Evolutionary conservation across 2,329 filamentous ascomycete genomes (phyloP).

Genomic region (Paecilomyces niveus): DNA sequence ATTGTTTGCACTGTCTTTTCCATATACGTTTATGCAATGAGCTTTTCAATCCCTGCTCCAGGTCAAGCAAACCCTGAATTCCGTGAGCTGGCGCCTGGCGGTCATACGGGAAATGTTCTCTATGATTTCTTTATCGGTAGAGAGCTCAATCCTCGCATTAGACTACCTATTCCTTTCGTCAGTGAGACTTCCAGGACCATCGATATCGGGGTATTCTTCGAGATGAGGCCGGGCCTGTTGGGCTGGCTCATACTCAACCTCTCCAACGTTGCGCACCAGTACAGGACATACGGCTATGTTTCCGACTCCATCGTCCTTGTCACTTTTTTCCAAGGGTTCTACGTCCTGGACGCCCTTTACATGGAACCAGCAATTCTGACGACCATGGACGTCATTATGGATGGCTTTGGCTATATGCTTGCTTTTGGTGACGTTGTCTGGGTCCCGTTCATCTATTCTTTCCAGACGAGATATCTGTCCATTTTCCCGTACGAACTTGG

Average conservation of each 20-base stretch:
- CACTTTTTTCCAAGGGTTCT: slow-evolving; percentile 68
- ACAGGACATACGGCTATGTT: slow-evolving; percentile 72
- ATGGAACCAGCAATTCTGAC: slow-evolving; percentile 86
- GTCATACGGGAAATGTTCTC: slow-evolving; percentile 72
- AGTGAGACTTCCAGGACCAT: slow-evolving; percentile 56
- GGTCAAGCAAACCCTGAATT: slow-evolving; percentile 59
- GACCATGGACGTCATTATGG: slow-evolving; percentile 87
- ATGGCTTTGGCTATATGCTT: slow-evolving; percentile 94
- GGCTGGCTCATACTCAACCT: slow-evolving; percentile 83
- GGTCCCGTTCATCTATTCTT: slow-evolving; percentile 83
- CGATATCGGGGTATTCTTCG: slow-evolving; percentile 84
- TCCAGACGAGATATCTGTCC: slow-evolving; percentile 78
- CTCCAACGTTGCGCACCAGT: slow-evolving; percentile 79
- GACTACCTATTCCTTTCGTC: slow-evolving; percentile 59
- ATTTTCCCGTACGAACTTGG: slow-evolving; percentile 77
- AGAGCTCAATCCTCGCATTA: slow-evolving; percentile 83
- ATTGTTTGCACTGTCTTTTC: slow-evolving; percentile 67
- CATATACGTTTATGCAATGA: slow-evolving; percentile 71
- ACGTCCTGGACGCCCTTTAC: slow-evolving; percentile 76
- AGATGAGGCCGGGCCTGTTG: slow-evolving; percentile 84
- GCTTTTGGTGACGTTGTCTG: slow-evolving; percentile 87
- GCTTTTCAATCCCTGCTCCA: slow-evolving; percentile 64
- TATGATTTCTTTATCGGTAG: slow-evolving; percentile 98
- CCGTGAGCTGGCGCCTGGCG: slow-evolving; percentile 75
- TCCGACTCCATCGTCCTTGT: slow-evolving; percentile 82